Evolutionary conservation across 1,284 basidiomycete species (phyloP).

Genomic region (Fomitopsis palustris): DNA sequence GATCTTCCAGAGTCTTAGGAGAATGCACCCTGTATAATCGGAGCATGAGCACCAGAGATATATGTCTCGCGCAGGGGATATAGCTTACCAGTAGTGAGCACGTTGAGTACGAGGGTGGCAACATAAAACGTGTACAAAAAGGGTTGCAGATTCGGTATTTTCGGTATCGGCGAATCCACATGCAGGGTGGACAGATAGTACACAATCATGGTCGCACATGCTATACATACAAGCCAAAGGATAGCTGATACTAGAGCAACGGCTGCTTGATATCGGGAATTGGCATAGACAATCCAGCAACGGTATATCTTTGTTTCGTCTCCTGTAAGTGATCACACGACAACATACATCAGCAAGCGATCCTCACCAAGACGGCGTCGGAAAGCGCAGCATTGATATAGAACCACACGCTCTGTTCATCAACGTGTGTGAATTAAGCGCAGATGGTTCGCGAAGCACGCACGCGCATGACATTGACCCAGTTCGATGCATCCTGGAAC

Average conservation of each 20-base stretch:
- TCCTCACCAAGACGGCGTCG: conserved; percentile 21
- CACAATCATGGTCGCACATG: neutral
- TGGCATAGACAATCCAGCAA: conserved; percentile 14
- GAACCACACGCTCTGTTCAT: neutral
- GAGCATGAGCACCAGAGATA: no score
- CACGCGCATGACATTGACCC: conserved; percentile 20
- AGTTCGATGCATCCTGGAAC: conserved; percentile 18
- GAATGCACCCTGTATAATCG: conserved; percentile 24
- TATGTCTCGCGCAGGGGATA: no score
- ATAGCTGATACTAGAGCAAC: conserved; percentile 9
- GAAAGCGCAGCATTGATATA: conserved; percentile 9
- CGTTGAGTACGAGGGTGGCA: neutral
- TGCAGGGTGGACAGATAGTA: neutral
- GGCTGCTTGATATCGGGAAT: conserved; percentile 2
- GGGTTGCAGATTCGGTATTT: neutral
- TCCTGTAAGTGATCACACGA: neutral
- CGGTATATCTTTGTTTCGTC: conserved; percentile 12
- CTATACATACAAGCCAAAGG: conserved; percentile 12
- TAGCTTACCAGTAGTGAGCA: neutral
- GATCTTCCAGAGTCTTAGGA: conserved; percentile 31
- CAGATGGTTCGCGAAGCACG: neutral
- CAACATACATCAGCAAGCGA: no score
- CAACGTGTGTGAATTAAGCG: neutral
- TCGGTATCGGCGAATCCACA: neutral
- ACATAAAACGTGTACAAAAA: neutral